Conservation (phyloP, 495 filamentous ascomycete species). For the Penicillium roqueforti region DNA sequence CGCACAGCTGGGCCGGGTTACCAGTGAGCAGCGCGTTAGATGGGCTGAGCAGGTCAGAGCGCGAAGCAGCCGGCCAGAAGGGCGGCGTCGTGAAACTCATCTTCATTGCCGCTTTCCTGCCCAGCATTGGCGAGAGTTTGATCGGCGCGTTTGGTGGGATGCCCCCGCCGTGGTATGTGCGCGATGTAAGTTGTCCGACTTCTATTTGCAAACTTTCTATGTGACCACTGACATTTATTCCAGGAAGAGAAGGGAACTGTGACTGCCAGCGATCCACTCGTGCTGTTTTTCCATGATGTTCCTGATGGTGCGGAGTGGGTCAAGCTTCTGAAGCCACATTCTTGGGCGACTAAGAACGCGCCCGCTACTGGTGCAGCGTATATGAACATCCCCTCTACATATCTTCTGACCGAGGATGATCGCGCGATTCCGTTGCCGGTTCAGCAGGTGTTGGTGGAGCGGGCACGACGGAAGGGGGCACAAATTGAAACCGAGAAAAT, state of each 20-base stretch:
- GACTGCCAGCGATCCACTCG: conserved; percentile 24
- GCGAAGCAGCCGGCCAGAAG: conserved; percentile 26
- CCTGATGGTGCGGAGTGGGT: conserved; percentile 34
- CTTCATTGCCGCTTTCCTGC: conserved; percentile 43
- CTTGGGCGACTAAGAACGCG: conserved; percentile 29
- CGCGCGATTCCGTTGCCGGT: conserved; percentile 32
- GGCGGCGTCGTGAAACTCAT: conserved; percentile 45
- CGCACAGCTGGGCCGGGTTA: conserved; percentile 49
- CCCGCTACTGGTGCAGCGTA: conserved; percentile 33
- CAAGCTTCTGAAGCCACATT: conserved; percentile 28
- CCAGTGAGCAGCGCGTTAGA: conserved; percentile 47
- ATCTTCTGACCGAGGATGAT: conserved; percentile 37
- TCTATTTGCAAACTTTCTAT: background rate
- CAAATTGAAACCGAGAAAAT: conserved; percentile 30
- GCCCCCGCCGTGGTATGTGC: conserved; percentile 33
- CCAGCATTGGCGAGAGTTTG: conserved; percentile 34
- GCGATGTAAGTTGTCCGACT: conserved; percentile 27
- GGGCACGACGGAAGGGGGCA: conserved; percentile 26
- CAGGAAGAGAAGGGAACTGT: conserved; percentile 29
- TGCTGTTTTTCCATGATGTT: conserved; percentile 37
- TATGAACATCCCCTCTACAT: conserved; percentile 25
- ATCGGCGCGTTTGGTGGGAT: conserved; percentile 33
- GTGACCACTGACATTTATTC: background rate
- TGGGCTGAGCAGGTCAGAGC: conserved; percentile 37
- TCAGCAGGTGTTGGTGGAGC: conserved; percentile 40